Evolutionary conservation across 352 stramenopile species (phyloP), one percentile per base, ranked within the genome.

Genomic region (Phytophthora citrophthora): DNA sequence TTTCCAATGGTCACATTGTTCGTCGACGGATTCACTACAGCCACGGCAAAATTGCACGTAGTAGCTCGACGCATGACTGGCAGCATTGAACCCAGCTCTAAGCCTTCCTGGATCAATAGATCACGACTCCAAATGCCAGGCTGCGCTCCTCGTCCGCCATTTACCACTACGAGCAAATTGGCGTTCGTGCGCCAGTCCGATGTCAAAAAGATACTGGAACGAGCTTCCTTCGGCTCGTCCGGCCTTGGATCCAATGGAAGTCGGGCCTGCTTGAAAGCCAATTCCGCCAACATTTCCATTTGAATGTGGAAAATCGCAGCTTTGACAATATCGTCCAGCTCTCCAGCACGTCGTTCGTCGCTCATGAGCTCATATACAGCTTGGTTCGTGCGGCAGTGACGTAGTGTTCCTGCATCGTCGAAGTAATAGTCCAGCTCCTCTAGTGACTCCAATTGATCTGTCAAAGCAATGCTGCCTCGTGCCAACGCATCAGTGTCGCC

Each of bases 231-330:
- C 4, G 82, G 77, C 48, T 91, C 81, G n/a, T 88, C 51, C 13
- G 84, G 66, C 5, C 65, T 72, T 2, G 68, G 68, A 41, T 93
- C 81, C 6, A 93, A 63, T 29, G 81, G 84, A 9, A 91, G 74
- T 31, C 83, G 79, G 15, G 81, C 84, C 56, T 91, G 81, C 55
- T 90, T 88, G 48, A 93, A 93, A 11, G 73, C 74, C 50, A 93
- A 58, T 46, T 93, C 84, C 2, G 82, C 84, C 39, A 93, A 61
- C 84, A 93, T 91, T 47, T 93, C 84, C 79, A 91, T 91, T 58
- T 93, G 82, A 38, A 93, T 90, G 54, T 91, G 82, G 68, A 91
- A 93, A 62, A 93, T 93, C 47, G 84, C 84, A 13, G 84, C 84
- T 54, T 90, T 89, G 44, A 93, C 81, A 58, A 91, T 90, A 31